These are phyloP conservation scores for Herpetomonas tarakana DNA, from an alignment of 208 protist species.

Conservation along the genomic window DNA sequence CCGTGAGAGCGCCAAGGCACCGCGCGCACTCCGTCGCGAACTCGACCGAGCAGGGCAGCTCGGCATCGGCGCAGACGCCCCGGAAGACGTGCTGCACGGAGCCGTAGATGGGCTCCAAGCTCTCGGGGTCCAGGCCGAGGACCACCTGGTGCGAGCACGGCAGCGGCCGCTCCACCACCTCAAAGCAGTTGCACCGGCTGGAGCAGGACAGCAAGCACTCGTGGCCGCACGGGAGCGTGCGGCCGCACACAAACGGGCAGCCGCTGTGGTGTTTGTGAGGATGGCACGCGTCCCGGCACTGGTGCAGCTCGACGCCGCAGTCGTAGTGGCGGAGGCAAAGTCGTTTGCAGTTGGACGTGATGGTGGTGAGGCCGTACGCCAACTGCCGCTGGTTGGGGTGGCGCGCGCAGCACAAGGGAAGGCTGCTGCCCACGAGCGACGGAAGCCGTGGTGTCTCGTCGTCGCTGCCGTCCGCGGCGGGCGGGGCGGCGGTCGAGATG, in stretches of 20 bases:
- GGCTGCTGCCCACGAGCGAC: slow-evolving; percentile 47
- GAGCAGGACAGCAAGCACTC: slow-evolving; percentile 59
- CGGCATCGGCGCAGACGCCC: slow-evolving; percentile 65
- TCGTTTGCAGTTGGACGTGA: slow-evolving; percentile 45
- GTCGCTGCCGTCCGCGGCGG: slow-evolving; percentile 2
- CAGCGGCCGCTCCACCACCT: slow-evolving; percentile 60
- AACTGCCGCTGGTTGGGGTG: slow-evolving; percentile 77
- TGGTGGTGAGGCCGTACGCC: slow-evolving; percentile 43
- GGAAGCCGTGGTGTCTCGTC: slow-evolving; percentile 31
- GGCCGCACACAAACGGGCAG: slow-evolving; percentile 66
- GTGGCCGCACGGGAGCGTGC: slow-evolving; percentile 67
- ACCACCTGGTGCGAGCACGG: slow-evolving; percentile 65
- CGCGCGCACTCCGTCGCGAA: slow-evolving; percentile 75
- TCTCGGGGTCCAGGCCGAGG: slow-evolving; percentile 62
- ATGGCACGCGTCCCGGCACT: slow-evolving; percentile 69
- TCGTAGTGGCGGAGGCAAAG: slow-evolving; percentile 56
- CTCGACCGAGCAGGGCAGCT: slow-evolving; percentile 68
- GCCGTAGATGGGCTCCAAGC: slow-evolving; percentile 67
- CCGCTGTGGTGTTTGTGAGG: slow-evolving; percentile 27
- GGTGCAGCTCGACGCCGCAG: slow-evolving; percentile 52
- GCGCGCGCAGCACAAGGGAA: slow-evolving; percentile 74
- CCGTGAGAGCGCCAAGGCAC: slow-evolving; percentile 57
- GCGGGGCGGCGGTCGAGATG: slow-evolving; percentile 23
- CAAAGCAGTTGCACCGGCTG: slow-evolving; percentile 75
- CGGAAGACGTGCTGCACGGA: slow-evolving; percentile 75